Percentiles rank a stretch among this genome's conserved stretches.
Conservation (phyloP, 345 rosid genomes). For the Lagerstroemia speciosa region DNA sequence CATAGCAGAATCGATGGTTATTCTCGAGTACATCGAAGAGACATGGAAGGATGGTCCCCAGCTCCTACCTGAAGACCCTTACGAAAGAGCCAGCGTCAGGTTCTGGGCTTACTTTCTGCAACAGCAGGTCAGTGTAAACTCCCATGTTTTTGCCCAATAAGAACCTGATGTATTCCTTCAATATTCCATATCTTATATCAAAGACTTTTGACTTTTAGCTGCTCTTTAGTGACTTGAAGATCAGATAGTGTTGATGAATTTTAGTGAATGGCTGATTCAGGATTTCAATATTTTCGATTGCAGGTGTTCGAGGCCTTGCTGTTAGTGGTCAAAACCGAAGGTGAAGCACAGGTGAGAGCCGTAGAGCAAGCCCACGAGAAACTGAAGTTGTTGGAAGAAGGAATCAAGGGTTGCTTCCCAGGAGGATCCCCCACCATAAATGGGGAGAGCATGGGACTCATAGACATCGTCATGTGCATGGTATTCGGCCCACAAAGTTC, state of each 20-base stretch:
- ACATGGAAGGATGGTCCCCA: constrained; percentile 24
- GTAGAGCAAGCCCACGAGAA: constrained; percentile 26
- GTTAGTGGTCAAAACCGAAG: constrained; percentile 17
- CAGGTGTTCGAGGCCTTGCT: constrained; percentile 22
- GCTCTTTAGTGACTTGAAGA: too few relatives aligned
- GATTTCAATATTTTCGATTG: background rate
- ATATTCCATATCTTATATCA: too few relatives aligned
- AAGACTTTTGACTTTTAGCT: too few relatives aligned
- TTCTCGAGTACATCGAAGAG: constrained; percentile 40
- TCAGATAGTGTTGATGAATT: too few relatives aligned
- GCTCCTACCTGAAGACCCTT: constrained; percentile 34
- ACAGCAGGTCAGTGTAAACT: constrained; percentile 3
- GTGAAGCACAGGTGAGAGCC: constrained; percentile 34
- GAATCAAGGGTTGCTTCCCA: constrained; percentile 16
- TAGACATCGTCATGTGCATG: constrained; percentile 24
- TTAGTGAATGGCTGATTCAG: background rate
- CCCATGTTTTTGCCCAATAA: background rate
- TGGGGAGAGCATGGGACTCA: constrained; percentile 19
- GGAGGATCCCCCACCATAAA: constrained; percentile 4
- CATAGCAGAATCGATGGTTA: constrained; percentile 24
- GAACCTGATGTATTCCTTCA: too few relatives aligned
- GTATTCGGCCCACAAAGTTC: constrained; percentile 24
- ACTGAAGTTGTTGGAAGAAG: constrained; percentile 29
- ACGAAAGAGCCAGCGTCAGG: constrained; percentile 23
- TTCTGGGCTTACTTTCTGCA: constrained; percentile 36